Evolutionary conservation across 2,329 filamentous ascomycete genomes (phyloP).

Genomic region (Nemania serpens): DNA sequence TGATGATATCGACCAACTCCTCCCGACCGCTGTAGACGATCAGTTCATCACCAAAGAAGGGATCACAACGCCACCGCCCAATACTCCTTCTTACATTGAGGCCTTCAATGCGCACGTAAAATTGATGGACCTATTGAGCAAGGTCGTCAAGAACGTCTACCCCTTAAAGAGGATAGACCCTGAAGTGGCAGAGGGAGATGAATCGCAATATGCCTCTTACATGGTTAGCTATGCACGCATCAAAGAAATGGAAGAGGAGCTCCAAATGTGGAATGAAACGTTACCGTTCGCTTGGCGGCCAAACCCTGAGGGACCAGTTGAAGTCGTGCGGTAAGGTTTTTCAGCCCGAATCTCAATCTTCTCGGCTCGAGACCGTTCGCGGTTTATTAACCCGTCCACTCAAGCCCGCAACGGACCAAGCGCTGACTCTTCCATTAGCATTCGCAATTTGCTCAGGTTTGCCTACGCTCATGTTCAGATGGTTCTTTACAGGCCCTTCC

Average conservation of each 20-base stretch:
- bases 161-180: constrained; percentile 63
- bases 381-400: neutral
- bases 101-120: constrained; percentile 69
- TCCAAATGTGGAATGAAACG: constrained; percentile 66
- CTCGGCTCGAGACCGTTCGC: neutral
- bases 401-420: neutral
- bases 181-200: constrained; percentile 47
- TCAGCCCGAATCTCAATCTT: neutral
- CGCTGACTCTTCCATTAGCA: constrained; percentile 44
- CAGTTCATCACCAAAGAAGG: constrained; percentile 66
- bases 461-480: constrained; percentile 84
- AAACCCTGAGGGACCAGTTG: constrained; percentile 73
- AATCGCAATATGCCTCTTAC: constrained; percentile 56
- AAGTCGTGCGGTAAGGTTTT: constrained; percentile 72
- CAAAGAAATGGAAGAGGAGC: constrained; percentile 66
- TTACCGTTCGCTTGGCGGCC: constrained; percentile 79
- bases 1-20: constrained; percentile 70
- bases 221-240: constrained; percentile 67
- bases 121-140: constrained; percentile 66
- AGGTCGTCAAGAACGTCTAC: constrained; percentile 69
- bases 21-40: constrained; percentile 68
- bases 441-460: constrained; percentile 77
- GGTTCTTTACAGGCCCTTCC: constrained; percentile 79
- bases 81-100: constrained; percentile 63
- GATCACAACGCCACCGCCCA: constrained; percentile 59